phyloP scores from a whole-genome alignment of 768 basidiomycete species.

The Boletus barrowsii region DNA sequence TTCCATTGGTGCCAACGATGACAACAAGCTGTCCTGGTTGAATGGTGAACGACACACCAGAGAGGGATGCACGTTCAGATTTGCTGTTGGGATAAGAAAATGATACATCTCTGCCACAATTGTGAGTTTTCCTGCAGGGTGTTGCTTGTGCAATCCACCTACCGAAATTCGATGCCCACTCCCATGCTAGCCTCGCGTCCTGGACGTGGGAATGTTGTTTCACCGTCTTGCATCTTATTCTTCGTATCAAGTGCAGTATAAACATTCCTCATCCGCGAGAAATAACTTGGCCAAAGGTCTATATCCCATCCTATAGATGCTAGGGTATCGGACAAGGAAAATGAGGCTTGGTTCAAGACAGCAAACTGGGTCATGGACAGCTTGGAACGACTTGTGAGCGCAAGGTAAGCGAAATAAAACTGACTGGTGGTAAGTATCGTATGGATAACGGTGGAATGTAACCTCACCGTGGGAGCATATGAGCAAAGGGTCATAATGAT shows the following conservation, averaged over 20 bases:
- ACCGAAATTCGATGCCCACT: conserved; percentile 21
- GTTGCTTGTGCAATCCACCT: not conserved
- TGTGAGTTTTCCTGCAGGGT: not conserved
- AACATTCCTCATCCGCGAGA: conserved; percentile 22
- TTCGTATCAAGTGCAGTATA: conserved; percentile 19
- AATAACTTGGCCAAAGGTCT: conserved; percentile 8
- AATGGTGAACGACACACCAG: conserved; percentile 30
- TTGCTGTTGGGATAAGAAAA: conserved; percentile 51
- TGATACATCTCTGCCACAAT: conserved; percentile 43
- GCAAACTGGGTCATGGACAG: conserved; percentile 32
- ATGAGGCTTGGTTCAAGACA: conserved; percentile 25
- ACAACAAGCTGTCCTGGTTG: conserved; percentile 33
- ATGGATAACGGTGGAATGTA: not conserved
- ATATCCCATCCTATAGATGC: conserved; percentile 4
- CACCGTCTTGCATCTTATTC: conserved; percentile 28
- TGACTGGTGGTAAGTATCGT: not conserved
- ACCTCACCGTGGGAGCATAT: conserved; percentile 18
- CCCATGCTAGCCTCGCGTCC: conserved; percentile 11
- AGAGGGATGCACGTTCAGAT: conserved; percentile 21
- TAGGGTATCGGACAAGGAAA: conserved; percentile 24
- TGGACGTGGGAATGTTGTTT: conserved; percentile 21
- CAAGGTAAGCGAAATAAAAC: conserved; percentile 31
- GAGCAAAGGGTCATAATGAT: conserved; percentile 11
- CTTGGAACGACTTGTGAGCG: conserved; percentile 23
- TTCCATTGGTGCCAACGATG: conserved; percentile 35